A percentile compares a stretch with the other conserved stretches of the same genome.
phyloP scores from a whole-genome alignment of 2,329 filamentous ascomycete species.

The Alternaria sp. region DNA sequence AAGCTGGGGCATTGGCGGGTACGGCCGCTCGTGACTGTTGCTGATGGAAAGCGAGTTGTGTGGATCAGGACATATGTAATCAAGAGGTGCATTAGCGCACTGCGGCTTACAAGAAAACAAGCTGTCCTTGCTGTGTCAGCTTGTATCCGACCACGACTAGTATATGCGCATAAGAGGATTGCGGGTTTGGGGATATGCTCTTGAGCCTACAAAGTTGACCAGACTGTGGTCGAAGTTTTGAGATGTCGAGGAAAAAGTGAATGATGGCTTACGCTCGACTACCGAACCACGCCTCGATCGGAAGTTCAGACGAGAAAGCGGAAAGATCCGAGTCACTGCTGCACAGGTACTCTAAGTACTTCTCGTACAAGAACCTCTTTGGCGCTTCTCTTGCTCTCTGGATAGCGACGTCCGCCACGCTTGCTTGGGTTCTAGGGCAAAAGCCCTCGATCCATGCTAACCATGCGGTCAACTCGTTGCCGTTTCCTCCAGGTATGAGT shows the following conservation, averaged over 20 bases:
- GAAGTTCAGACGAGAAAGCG: neutral
- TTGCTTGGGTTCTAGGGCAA: constrained; percentile 7
- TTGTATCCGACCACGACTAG: neutral
- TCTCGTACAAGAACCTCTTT: constrained; percentile 8
- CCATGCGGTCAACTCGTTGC: constrained; percentile 4
- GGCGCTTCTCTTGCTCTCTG: constrained; percentile 4
- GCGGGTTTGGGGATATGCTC: neutral
- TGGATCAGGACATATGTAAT: neutral
- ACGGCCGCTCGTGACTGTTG: neutral
- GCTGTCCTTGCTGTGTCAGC: constrained; percentile 1
- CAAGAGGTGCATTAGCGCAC: neutral
- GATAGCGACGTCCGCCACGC: constrained; percentile 3
- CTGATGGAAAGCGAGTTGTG: constrained; percentile 1
- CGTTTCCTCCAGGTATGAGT: constrained; percentile 9
- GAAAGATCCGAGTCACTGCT: neutral
- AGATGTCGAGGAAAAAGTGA: neutral
- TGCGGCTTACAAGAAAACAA: neutral
- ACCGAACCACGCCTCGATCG: neutral
- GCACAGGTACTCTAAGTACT: neutral
- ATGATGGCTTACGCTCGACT: constrained; percentile 11
- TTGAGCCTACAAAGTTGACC: neutral
- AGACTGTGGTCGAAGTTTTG: neutral
- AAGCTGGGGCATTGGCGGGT: neutral
- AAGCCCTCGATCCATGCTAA: neutral
- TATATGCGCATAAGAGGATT: neutral